Evolutionary conservation across 176 grass and related monocot genomes (phyloP).

Genomic region (Elaeis guineensis): DNA sequence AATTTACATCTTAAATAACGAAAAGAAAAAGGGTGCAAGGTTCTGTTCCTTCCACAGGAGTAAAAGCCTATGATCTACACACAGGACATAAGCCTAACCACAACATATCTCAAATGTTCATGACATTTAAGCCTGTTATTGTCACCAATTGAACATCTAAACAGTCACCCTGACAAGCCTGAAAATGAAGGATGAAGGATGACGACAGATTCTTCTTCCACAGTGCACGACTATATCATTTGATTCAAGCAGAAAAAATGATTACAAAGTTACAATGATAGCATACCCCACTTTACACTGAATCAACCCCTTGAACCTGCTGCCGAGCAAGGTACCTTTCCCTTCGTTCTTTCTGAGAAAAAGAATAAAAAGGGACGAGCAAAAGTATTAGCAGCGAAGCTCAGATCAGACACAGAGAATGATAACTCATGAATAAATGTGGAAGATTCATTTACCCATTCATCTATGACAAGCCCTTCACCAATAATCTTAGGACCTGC

Average conservation of each 20-base stretch:
- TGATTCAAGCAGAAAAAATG: conserved; percentile 14
- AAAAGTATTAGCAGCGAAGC: conserved; percentile 2
- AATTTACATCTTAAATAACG: too few relatives aligned
- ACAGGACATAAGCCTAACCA: conserved; percentile 10
- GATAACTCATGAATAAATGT: neutral
- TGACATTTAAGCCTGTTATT: conserved; percentile 49
- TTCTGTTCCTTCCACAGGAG: too few relatives aligned
- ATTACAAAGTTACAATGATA: conserved; percentile 7
- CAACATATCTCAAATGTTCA: conserved; percentile 32
- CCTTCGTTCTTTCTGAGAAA: conserved; percentile 84
- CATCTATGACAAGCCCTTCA: conserved; percentile 93
- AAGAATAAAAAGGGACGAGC: conserved; percentile 1
- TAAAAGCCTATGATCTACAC: conserved; percentile 28
- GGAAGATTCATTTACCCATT: conserved; percentile 63
- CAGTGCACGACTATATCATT: neutral
- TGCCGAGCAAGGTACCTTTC: conserved; percentile 93
- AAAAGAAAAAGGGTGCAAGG: too few relatives aligned
- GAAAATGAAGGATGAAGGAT: conserved; percentile 3
- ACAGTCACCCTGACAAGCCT: conserved; percentile 24
- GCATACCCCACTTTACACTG: conserved; percentile 31
- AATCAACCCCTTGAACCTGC: conserved; percentile 80
- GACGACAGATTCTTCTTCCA: neutral
- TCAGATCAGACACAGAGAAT: neutral
- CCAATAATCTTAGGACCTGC: conserved; percentile 51
- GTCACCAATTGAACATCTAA: conserved; percentile 18